Conservation (phyloP, 2,329 filamentous ascomycete genomes). For the Paraphoma chrysanthemicola region DNA sequence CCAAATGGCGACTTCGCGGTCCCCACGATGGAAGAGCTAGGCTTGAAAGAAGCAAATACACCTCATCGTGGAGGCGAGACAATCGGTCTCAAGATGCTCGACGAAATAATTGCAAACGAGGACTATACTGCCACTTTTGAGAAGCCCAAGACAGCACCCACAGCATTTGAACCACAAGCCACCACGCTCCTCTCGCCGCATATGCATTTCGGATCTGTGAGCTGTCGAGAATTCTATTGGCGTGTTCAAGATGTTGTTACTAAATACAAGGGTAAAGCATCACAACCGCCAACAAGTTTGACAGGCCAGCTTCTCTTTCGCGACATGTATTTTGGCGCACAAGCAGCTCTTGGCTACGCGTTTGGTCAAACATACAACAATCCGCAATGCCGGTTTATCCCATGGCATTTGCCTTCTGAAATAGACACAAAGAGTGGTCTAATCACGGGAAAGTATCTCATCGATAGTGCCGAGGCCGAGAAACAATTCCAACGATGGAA, state of each 20-base stretch:
- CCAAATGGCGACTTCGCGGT: conserved; percentile 72
- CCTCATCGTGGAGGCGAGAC: conserved; percentile 76
- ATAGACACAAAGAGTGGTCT: conserved; percentile 52
- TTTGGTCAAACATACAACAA: conserved; percentile 74
- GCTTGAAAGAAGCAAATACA: conserved; percentile 66
- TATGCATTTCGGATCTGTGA: conserved; percentile 76
- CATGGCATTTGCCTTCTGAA: conserved; percentile 77
- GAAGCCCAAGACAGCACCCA: conserved; percentile 78
- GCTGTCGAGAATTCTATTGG: conserved; percentile 77
- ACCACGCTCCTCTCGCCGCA: conserved; percentile 78
- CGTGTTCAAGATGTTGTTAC: conserved; percentile 68
- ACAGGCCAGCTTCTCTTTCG: conserved; percentile 77
- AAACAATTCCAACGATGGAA: conserved; percentile 73
- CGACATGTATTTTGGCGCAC: conserved; percentile 84
- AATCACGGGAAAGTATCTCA: conserved; percentile 66
- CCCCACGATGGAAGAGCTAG: conserved; percentile 75
- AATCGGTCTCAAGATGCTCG: conserved; percentile 64
- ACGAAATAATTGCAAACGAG: conserved; percentile 65
- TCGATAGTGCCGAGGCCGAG: conserved; percentile 70
- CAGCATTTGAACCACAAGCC: conserved; percentile 74
- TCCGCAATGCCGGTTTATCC: conserved; percentile 73
- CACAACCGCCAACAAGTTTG: conserved; percentile 69
- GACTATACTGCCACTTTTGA: conserved; percentile 76
- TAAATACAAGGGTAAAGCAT: conserved; percentile 62
- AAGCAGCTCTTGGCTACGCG: conserved; percentile 69